Conservation (phyloP, 768 basidiomycete genomes). For the Pilatotrama ljubarskyi region DNA sequence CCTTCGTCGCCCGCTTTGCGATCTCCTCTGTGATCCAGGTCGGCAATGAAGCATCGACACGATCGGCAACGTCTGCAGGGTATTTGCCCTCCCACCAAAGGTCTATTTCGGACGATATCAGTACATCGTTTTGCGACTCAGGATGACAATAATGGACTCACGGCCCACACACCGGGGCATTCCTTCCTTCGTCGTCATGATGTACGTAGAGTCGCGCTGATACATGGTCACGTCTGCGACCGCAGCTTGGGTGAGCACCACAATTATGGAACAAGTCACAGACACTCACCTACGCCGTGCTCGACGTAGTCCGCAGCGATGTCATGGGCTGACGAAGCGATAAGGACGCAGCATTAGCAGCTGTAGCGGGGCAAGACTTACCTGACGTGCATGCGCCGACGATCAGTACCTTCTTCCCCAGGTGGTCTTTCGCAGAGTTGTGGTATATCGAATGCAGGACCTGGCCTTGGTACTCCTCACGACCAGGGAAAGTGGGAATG, state of each 20-base stretch:
- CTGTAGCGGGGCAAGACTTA: constrained; percentile 3
- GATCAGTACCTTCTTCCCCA: constrained; percentile 71
- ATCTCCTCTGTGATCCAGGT: constrained; percentile 33
- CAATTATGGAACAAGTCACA: not conserved
- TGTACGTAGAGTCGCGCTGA: constrained; percentile 55
- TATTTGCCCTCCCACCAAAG: constrained; percentile 47
- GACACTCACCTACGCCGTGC: constrained; percentile 44
- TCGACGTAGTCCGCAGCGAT: constrained; percentile 48
- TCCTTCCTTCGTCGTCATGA: constrained; percentile 44
- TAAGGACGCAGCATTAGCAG: not conserved
- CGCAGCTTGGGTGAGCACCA: not conserved
- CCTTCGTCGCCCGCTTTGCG: constrained; percentile 31
- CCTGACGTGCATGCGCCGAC: constrained; percentile 67
- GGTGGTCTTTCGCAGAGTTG: constrained; percentile 51
- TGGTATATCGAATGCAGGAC: constrained; percentile 61
- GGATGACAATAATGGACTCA: constrained; percentile 14
- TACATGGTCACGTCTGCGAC: constrained; percentile 54
- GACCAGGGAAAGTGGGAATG: constrained; percentile 35
- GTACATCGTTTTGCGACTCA: no score
- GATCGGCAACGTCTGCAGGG: constrained; percentile 55
- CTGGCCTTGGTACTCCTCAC: constrained; percentile 64
- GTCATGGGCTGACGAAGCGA: constrained; percentile 40
- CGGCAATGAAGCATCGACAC: constrained; percentile 52
- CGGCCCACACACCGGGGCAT: constrained; percentile 33
- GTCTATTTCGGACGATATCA: constrained; percentile 17